Percentiles rank a stretch among this genome's conserved stretches.
Conservation (phyloP, 2,329 filamentous ascomycete species). For the Hirsutella rhossiliensis region DNA sequence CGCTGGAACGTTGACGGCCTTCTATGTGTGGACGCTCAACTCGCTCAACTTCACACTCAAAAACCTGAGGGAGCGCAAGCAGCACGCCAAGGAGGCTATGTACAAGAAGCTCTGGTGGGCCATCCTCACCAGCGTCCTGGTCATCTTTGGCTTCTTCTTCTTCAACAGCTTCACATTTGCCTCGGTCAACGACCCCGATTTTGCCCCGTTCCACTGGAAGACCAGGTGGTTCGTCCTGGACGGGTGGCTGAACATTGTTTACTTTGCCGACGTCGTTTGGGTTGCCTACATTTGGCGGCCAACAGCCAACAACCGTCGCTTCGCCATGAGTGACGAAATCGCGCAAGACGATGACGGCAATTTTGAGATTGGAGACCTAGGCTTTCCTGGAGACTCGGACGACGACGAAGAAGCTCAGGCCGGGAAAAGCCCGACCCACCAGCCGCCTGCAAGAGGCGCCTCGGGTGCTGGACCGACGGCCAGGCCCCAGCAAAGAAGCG, state of each 20-base stretch:
- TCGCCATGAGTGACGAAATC: slow-evolving; percentile 98
- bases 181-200: slow-evolving; percentile 71
- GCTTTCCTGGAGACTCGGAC: slow-evolving; percentile 55
- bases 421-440: slow-evolving; percentile 20
- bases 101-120: slow-evolving; percentile 99
- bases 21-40: slow-evolving; percentile 98
- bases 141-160: slow-evolving; percentile 98
- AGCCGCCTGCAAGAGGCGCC: slow-evolving; percentile 13
- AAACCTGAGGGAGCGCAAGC: slow-evolving; percentile 87
- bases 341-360: slow-evolving; percentile 93
- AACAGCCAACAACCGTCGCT: slow-evolving; percentile 90
- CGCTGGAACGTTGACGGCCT: slow-evolving; percentile 83
- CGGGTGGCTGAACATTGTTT: slow-evolving; percentile 94
- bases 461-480: slow-evolving; percentile 11
- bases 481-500: slow-evolving; percentile 8
- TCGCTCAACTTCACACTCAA: slow-evolving; percentile 91
- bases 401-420: slow-evolving; percentile 39
- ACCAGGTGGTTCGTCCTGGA: slow-evolving; percentile 95
- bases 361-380: slow-evolving; percentile 91
- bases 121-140: slow-evolving; percentile 80
- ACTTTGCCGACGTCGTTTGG: slow-evolving; percentile 85
- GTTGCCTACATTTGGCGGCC: slow-evolving; percentile 94
- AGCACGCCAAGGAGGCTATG: slow-evolving; percentile 87
- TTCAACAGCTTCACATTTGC: slow-evolving; percentile 95
- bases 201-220: slow-evolving; percentile 95